Evolutionary conservation across 169 alveolate species (phyloP).

Genomic region (Eimeria necatrix): DNA sequence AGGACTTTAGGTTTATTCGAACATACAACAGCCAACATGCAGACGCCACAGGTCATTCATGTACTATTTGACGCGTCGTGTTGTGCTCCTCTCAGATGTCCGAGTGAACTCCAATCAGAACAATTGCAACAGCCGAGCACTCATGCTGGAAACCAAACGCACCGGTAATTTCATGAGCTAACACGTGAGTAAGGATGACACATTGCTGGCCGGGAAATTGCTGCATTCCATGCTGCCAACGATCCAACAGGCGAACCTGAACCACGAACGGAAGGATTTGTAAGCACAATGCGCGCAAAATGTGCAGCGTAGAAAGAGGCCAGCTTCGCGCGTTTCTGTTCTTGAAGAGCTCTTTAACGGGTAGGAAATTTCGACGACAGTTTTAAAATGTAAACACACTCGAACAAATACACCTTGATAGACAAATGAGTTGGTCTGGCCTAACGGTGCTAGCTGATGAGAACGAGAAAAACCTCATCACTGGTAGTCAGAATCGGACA

Average conservation of each 20-base stretch:
- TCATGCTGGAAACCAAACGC: not conserved
- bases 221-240: constrained; percentile 75
- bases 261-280: constrained; percentile 5
- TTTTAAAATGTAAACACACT: too few relatives aligned
- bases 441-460: not conserved
- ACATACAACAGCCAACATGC: not conserved
- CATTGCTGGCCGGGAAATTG: constrained; percentile 77
- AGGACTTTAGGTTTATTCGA: not conserved
- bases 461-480: not conserved
- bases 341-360: not conserved
- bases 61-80: not conserved
- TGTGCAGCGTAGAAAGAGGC: not conserved
- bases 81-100: too few relatives aligned
- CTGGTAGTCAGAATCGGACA: not conserved
- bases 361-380: too few relatives aligned
- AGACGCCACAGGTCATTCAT: not conserved
- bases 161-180: constrained; percentile 80
- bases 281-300: not conserved
- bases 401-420: too few relatives aligned
- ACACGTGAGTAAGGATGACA: constrained; percentile 77
- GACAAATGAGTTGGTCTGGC: too few relatives aligned
- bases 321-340: not conserved
- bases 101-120: too few relatives aligned
- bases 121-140: too few relatives aligned
- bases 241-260: constrained; percentile 72